phyloP scores from a whole-genome alignment of 805 yeast genomes.

The Cephaloascus albidus region DNA sequence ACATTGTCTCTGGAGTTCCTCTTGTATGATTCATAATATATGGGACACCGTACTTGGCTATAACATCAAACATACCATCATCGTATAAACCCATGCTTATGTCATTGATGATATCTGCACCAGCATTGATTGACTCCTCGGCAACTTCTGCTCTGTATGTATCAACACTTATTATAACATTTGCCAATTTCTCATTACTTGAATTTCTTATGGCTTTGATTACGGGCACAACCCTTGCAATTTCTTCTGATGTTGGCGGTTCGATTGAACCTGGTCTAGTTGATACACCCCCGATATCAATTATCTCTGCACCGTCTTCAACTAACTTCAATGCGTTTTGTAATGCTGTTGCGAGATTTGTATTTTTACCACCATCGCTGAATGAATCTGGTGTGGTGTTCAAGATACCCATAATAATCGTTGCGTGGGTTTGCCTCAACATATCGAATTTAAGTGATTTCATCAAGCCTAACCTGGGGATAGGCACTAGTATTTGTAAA shows the following conservation, averaged over 20 bases:
- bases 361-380: conserved; percentile 70
- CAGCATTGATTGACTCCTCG: conserved; percentile 50
- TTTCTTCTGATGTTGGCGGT: conserved; percentile 57
- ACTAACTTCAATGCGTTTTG: conserved; percentile 39
- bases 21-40: conserved; percentile 79
- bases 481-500: conserved; percentile 43
- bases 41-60: conserved; percentile 65
- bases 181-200: conserved; percentile 20
- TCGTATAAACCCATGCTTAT: conserved; percentile 77
- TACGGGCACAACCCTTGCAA: conserved; percentile 61
- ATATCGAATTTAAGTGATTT: conserved; percentile 2
- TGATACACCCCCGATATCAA: conserved; percentile 93
- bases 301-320: conserved; percentile 55
- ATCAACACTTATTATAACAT: conserved; percentile 68
- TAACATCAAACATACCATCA: conserved; percentile 51
- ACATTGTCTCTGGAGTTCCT: conserved; percentile 76
- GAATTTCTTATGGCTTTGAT: conserved; percentile 49
- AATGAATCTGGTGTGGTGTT: conserved; percentile 94
- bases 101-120: conserved; percentile 91
- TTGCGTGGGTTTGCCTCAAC: conserved; percentile 28
- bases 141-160: conserved; percentile 81
- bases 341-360: conserved; percentile 30
- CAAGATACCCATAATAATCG: conserved; percentile 78
- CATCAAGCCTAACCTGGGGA: conserved; percentile 10
- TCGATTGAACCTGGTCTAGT: conserved; percentile 79